Evolutionary conservation across 2,329 filamentous ascomycete genomes (phyloP).

Genomic region (Calonectria hongkongensis): DNA sequence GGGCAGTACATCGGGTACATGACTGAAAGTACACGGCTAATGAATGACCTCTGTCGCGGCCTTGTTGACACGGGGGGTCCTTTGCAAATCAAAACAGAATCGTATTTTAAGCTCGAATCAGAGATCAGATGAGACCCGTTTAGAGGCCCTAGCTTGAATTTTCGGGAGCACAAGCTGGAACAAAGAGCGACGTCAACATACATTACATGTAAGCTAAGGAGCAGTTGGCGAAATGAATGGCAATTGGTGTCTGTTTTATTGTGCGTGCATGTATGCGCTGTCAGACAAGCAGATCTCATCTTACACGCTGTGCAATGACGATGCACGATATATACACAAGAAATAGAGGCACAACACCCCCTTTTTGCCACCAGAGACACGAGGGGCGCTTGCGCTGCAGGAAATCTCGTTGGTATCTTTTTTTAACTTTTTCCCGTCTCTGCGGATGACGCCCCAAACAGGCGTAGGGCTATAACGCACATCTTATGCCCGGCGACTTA

Average conservation of each 20-base stretch:
- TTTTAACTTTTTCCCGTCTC: slow-evolving; percentile 10
- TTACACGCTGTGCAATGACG: slow-evolving; percentile 49
- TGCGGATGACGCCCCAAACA: slow-evolving; percentile 25
- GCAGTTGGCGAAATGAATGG: not conserved
- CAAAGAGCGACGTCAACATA: slow-evolving; percentile 13
- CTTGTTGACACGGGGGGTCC: slow-evolving; percentile 29
- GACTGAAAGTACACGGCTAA: slow-evolving; percentile 18
- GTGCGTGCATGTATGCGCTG: slow-evolving; percentile 30
- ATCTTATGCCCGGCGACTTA: slow-evolving; percentile 38
- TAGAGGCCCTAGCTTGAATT: slow-evolving; percentile 20
- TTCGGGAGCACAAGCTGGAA: slow-evolving; percentile 13
- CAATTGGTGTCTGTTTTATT: slow-evolving; percentile 18
- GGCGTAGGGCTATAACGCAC: slow-evolving; percentile 29
- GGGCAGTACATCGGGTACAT: slow-evolving; percentile 28
- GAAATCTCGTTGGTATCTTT: slow-evolving; percentile 18
- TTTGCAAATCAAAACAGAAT: slow-evolving; percentile 31
- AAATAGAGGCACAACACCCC: slow-evolving; percentile 47
- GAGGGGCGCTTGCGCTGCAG: slow-evolving; percentile 14
- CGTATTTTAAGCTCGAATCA: slow-evolving; percentile 11
- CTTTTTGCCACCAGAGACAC: slow-evolving; percentile 24
- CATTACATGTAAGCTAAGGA: slow-evolving; percentile 5
- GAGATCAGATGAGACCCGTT: slow-evolving; percentile 31
- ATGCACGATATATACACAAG: slow-evolving; percentile 53
- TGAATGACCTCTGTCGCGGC: slow-evolving; percentile 18
- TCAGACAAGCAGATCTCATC: slow-evolving; percentile 54